Evolutionary conservation across 73 alveolate genomes (phyloP).

Genomic region (Durusdinium trenchii): DNA sequence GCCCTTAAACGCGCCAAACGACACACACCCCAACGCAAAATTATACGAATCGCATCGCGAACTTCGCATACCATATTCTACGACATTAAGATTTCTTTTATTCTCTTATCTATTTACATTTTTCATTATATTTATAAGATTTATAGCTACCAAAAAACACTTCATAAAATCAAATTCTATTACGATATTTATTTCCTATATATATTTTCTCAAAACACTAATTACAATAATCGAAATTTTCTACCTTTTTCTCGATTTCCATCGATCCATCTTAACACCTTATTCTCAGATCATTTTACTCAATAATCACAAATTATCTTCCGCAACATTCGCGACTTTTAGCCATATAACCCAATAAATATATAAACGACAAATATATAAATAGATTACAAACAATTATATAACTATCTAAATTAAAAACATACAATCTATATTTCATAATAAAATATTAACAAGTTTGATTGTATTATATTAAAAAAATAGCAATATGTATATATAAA

Average conservation of each 20-base stretch:
- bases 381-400: too few species aligned
- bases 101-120: background rate
- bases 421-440: too few species aligned
- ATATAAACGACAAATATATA: background rate
- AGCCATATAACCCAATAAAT: background rate
- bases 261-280: background rate
- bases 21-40: background rate
- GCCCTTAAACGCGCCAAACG: background rate
- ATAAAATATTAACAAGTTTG: too few species aligned
- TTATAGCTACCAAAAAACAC: background rate
- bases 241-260: background rate
- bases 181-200: background rate
- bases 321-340: background rate
- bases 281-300: background rate
- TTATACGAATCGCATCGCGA: background rate
- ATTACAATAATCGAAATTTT: background rate
- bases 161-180: background rate
- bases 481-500: too few species aligned
- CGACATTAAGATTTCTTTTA: background rate
- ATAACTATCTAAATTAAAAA: background rate
- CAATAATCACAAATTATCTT: background rate
- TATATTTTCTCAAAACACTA: background rate
- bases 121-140: background rate
- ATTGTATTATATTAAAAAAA: too few species aligned
- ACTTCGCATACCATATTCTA: background rate